Base-by-base conservation (phyloP, 2,329 filamentous ascomycete species). In the Trichoderma harzianum region DNA sequence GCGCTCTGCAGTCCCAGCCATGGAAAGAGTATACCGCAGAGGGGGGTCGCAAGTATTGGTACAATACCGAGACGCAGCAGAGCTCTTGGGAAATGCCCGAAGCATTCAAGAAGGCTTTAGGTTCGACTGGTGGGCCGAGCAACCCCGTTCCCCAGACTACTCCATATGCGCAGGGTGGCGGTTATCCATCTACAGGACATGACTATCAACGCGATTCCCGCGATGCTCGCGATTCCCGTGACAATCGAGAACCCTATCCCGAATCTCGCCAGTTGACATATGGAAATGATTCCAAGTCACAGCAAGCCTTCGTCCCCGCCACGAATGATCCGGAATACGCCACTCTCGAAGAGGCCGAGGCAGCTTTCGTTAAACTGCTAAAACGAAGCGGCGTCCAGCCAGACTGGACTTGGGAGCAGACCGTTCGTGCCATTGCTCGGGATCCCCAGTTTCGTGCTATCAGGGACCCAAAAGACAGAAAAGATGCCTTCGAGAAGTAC, bases 31-130 rank as follows among this genome's bases (percentile, higher is more conserved):
- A 97, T 79, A 94, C 92, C 30, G 91, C 93, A 26, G 90, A 94
- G 74, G 93, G 93, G 74, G 96, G 95, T 61, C 90, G 91, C 77
- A 93, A 95, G 79, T 99, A 99, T 83, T 99, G 94, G 93, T 95
- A 95, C 82, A 96, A 99, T 81, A 93, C 91, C 39, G 92, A 97
- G 82, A 95, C 93, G 58, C 95, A 95, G 82, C 89, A 94, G 83
- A 98, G 94, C 80, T 94, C 93, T 36, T 99, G 96, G 96, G 92
- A 95, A 78, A 95, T 97, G 88, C 96, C 96, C 70, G 92, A 94
- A 70, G 89, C 84, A 74, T 95, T 95, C 83, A 94, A 93, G 79
- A 87, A 87, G 76, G 92, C 93, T 73, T 85, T 95, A 72, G 91
- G 91, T 66, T 88, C 89, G 74, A 85, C 85, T 53, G 80, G 78